Evolutionary conservation across 176 grass and related monocot species (phyloP).

Genomic region (Olyra latifolia): DNA sequence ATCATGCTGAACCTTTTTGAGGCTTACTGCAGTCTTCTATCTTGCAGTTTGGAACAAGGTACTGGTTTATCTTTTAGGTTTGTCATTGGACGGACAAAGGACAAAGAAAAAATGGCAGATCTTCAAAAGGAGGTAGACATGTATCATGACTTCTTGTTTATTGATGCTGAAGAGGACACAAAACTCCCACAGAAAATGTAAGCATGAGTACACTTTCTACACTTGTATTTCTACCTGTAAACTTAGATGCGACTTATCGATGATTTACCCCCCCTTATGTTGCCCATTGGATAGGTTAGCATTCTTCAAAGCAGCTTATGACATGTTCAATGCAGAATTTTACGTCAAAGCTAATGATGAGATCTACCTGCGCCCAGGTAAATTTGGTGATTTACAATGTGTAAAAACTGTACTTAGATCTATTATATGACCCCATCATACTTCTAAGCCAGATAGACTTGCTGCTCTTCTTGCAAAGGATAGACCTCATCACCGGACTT

Average conservation of each 20-base stretch:
- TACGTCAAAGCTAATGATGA: conserved; percentile 93
- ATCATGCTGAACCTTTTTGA: background rate
- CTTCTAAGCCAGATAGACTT: conserved; percentile 75
- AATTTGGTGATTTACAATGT: conserved; percentile 25
- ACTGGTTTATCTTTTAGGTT: conserved; percentile 94
- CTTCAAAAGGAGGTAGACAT: conserved; percentile 77
- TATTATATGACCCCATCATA: conserved; percentile 17
- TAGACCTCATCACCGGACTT: conserved; percentile 64
- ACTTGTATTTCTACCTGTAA: conserved; percentile 17
- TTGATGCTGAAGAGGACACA: conserved; percentile 83
- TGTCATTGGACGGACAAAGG: conserved; percentile 68
- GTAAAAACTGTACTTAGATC: conserved; percentile 7
- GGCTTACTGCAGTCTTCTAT: conserved; percentile 24
- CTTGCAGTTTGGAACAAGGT: conserved; percentile 79
- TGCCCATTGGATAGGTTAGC: conserved; percentile 64
- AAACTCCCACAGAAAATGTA: conserved; percentile 86
- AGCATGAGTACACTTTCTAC: conserved; percentile 24
- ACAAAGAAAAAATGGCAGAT: conserved; percentile 72
- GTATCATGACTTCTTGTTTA: conserved; percentile 92
- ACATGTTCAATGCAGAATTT: conserved; percentile 90
- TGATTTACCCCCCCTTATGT: conserved; percentile 13
- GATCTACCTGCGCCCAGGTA: conserved; percentile 98
- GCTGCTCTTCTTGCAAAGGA: conserved; percentile 94
- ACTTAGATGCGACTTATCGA: conserved; percentile 32
- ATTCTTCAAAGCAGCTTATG: conserved; percentile 96